phyloP scores from a whole-genome alignment of 2,329 filamentous ascomycete species.

The Sporothrix sp. region DNA sequence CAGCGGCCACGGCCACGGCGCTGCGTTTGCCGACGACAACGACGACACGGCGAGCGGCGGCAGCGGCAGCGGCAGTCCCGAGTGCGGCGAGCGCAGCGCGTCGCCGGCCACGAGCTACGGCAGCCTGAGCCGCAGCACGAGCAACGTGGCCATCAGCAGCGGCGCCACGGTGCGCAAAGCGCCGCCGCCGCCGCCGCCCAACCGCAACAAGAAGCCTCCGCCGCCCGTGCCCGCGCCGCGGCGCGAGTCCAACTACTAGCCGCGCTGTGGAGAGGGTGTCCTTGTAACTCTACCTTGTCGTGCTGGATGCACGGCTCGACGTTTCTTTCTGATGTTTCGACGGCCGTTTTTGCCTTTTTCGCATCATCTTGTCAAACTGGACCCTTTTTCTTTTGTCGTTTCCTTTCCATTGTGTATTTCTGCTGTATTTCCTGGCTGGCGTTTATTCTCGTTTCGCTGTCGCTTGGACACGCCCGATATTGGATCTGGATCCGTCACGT shows the following conservation, averaged over 20 bases:
- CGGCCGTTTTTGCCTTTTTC: not conserved
- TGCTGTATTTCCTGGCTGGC: slow-evolving; percentile 1
- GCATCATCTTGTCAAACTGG: no score
- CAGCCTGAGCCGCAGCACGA: slow-evolving; percentile 40
- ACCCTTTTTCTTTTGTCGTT: not conserved
- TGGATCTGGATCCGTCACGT: not conserved
- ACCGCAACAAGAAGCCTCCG: slow-evolving; percentile 44
- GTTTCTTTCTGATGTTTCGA: not conserved
- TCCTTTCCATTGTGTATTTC: not conserved
- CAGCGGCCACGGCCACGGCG: slow-evolving; percentile 26
- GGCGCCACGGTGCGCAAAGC: slow-evolving; percentile 26
- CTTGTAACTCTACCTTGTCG: not conserved
- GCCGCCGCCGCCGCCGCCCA: slow-evolving; percentile 38
- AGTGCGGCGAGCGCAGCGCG: slow-evolving; percentile 40
- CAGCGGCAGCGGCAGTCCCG: slow-evolving; percentile 36
- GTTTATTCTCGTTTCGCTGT: not conserved
- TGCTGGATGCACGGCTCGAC: slow-evolving; percentile 1
- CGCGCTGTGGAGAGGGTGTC: not conserved
- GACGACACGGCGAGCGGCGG: slow-evolving; percentile 39
- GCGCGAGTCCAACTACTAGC: slow-evolving; percentile 8
- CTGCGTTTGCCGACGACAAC: slow-evolving; percentile 38
- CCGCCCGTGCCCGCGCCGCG: slow-evolving; percentile 37
- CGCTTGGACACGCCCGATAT: not conserved
- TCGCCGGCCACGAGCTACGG: slow-evolving; percentile 49
- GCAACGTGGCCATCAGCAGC: slow-evolving; percentile 21